Conservation (phyloP, 2,329 filamentous ascomycete genomes). For the Pyrenophora seminiperda region DNA sequence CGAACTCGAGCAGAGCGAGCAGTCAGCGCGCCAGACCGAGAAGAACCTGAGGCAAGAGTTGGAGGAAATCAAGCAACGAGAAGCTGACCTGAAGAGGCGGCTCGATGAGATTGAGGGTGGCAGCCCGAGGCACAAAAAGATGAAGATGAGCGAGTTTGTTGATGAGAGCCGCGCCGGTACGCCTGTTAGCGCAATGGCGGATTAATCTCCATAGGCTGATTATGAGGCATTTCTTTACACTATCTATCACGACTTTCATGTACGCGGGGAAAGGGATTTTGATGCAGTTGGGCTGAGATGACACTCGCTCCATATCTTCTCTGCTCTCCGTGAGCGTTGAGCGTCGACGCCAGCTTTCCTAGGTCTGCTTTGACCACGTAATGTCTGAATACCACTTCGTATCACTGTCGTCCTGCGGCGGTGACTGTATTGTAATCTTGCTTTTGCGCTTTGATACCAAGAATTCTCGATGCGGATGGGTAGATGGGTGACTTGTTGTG, state of each 20-base stretch:
- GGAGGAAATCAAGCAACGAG: conserved; percentile 76
- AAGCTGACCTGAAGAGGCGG: conserved; percentile 80
- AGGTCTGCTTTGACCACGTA: conserved; percentile 39
- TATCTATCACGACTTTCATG: conserved; percentile 17
- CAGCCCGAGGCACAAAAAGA: conserved; percentile 61
- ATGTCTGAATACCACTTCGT: conserved; percentile 44
- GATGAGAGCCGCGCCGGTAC: conserved; percentile 51
- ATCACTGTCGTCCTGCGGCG: conserved; percentile 3
- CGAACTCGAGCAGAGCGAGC: conserved; percentile 77
- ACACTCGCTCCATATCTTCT: conserved; percentile 12
- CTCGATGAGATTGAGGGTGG: conserved; percentile 66
- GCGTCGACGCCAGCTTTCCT: conserved; percentile 34
- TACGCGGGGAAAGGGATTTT: conserved; percentile 12
- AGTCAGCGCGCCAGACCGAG: conserved; percentile 63
- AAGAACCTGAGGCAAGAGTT: conserved; percentile 64
- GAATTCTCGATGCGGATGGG: conserved; percentile 16
- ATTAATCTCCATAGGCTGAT: conserved; percentile 21
- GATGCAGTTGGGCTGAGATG: conserved; percentile 16
- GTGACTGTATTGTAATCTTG: conserved; percentile 36
- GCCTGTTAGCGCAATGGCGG: conserved; percentile 40
- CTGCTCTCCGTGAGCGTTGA: conserved; percentile 8
- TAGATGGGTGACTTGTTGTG: conserved; percentile 3
- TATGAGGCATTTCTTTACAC: conserved; percentile 13
- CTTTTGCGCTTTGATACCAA: conserved; percentile 31
- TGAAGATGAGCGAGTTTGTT: conserved; percentile 61